Evolutionary conservation across 257 asterid species (phyloP).

Genomic region (Lantana camara): DNA sequence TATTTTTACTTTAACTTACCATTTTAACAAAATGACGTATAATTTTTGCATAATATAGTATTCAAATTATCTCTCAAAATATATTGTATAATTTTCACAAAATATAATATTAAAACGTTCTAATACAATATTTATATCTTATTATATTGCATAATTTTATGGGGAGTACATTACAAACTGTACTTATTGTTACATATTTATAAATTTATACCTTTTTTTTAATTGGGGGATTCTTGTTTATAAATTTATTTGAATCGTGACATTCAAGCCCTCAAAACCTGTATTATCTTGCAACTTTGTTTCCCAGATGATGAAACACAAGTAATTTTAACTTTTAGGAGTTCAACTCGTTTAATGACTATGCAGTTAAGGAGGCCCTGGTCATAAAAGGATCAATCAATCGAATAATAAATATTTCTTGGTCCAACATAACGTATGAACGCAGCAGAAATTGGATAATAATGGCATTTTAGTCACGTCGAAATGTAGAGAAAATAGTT

Average conservation of each 20-base stretch:
- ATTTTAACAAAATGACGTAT: no score
- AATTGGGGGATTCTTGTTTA: constrained; percentile 6
- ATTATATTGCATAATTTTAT: no score
- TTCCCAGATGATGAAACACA: no score
- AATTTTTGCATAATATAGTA: no score
- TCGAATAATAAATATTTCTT: neutral
- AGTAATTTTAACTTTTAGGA: neutral
- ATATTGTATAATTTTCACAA: no score
- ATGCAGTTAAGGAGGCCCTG: neutral
- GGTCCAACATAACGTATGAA: neutral
- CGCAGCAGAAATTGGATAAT: neutral
- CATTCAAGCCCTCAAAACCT: neutral
- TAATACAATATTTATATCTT: no score
- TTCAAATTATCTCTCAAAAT: no score
- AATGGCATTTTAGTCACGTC: constrained; percentile 8
- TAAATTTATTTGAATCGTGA: neutral
- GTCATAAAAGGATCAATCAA: neutral
- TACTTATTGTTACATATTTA: no score
- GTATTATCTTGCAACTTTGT: no score
- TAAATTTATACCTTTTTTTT: neutral
- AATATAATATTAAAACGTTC: no score
- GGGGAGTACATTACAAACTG: no score
- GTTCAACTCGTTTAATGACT: neutral
- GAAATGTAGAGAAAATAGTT: neutral
- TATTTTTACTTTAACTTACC: no score